A percentile compares a stretch with the other conserved stretches of the same genome.
Evolutionary conservation across 2,329 filamentous ascomycete species (phyloP).

Genomic region (Elsinoe australis): DNA sequence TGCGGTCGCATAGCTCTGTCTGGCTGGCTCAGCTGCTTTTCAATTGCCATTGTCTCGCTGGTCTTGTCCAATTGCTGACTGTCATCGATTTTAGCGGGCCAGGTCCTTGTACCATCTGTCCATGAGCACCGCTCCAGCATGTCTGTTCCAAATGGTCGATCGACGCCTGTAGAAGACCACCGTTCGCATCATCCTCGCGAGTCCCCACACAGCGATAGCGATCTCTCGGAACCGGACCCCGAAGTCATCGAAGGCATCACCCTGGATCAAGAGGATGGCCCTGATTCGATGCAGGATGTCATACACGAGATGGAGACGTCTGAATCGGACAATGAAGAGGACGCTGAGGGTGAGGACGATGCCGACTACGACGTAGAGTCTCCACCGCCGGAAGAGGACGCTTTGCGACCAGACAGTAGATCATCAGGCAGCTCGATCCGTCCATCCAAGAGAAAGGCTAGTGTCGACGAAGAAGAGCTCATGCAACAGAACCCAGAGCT

Average conservation of each 20-base stretch:
- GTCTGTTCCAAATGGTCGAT: conserved; percentile 60
- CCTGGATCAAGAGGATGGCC: conserved; percentile 34
- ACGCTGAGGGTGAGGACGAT: conserved; percentile 47
- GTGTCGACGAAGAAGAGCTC: conserved; percentile 63
- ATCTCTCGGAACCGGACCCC: conserved; percentile 62
- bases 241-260: conserved; percentile 15
- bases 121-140: conserved; percentile 43
- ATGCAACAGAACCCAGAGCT: conserved; percentile 89
- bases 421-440: conserved; percentile 64
- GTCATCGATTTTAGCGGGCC: conserved; percentile 46
- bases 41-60: background rate
- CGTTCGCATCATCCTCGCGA: conserved; percentile 38
- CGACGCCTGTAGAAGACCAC: conserved; percentile 48
- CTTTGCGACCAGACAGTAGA: conserved; percentile 53
- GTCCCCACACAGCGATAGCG: conserved; percentile 60
- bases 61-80: conserved; percentile 34
- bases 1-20: background rate
- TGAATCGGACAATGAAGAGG: conserved; percentile 43
- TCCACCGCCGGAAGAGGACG: conserved; percentile 37
- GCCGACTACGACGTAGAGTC: conserved; percentile 68
- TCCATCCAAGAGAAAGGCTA: conserved; percentile 60
- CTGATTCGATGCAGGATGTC: conserved; percentile 34
- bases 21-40: background rate
- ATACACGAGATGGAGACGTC: conserved; percentile 40
- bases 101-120: conserved; percentile 54